Evolutionary conservation across 345 rosid genomes (phyloP), one percentile per base, ranked within the genome.

Genomic region (Brassica carinata): DNA sequence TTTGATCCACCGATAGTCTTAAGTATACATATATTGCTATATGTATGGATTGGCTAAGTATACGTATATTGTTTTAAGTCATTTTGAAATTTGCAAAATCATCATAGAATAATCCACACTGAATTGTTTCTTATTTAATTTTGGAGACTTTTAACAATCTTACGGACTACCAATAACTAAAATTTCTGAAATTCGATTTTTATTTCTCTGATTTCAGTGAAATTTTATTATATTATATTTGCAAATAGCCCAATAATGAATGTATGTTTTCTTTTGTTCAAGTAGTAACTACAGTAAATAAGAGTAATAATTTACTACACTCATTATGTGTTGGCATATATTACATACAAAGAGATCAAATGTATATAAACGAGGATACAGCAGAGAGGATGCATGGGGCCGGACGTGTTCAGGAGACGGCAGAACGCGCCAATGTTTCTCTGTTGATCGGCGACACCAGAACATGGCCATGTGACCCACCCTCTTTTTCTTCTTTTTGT

Each of bases 361-460:
- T n/a, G 38, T 51, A 62, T 48, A 53, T 8, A 58, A 59, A 69
- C 15, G 31, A 33, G n/a, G 64, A 13, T 53, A 62, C 15, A 51
- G 48, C 9, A 61, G 69, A 30, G 71, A 64, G 26, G 68, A 31
- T 69, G 70, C 31, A 78, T 78, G 81, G 82, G 82, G 55, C 72
- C 82, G 82, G 67, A 78, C 72, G 67, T 72, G 77, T 65, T 64
- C 48, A 72, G 2, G 67, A 72, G 57, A 78, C 40, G 72, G 81
- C 61, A 67, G 81, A 72, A 53, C 19, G 73, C 67, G 31, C 67
- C 77, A 64, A 72, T 72, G 82, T 65, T 78, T 65, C 58, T 71
- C 67, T 78, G 81, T 78, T 78, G 77, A 78, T 67, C 82, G 82
- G 82, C 82, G 72, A 72, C 77, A 53, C 45, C 10, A 65, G 59